Evolutionary conservation across 106 monocot genomes (phyloP).

Genomic region (Amphibolis antarctica): DNA sequence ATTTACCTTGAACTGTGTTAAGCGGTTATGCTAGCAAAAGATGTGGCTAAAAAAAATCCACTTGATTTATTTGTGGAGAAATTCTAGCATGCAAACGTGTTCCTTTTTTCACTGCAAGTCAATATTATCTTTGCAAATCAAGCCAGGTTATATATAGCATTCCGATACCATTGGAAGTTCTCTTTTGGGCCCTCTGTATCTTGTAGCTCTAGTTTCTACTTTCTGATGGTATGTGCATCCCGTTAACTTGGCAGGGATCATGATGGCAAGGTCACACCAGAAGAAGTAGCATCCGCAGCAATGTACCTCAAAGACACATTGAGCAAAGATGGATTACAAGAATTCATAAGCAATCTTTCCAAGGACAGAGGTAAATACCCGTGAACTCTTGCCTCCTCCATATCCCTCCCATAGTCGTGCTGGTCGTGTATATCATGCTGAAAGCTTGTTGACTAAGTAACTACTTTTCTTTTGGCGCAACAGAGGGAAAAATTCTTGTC

Average conservation of each 20-base stretch:
- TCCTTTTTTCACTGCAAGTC: too few species aligned
- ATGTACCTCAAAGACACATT: constrained; percentile 76
- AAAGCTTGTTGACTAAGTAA: neutral
- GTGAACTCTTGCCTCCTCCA: too few species aligned
- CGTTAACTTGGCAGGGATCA: constrained; percentile 37
- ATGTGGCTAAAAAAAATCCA: too few species aligned
- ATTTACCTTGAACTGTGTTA: too few species aligned
- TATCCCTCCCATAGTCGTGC: too few species aligned
- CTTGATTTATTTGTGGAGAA: too few species aligned
- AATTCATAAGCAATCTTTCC: constrained; percentile 84
- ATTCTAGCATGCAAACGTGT: too few species aligned
- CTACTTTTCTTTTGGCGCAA: neutral
- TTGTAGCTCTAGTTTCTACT: neutral
- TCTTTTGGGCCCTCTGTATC: too few species aligned
- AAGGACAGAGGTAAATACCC: constrained; percentile 50
- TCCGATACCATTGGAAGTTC: too few species aligned
- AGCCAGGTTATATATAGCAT: too few species aligned
- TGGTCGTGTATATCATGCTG: neutral
- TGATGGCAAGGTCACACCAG: constrained; percentile 81
- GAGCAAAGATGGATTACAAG: constrained; percentile 69
- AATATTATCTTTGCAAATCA: too few species aligned
- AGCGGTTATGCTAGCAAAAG: too few species aligned
- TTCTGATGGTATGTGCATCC: neutral
- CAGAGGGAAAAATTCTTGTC: constrained; percentile 95
- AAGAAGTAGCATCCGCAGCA: constrained; percentile 83